Evolutionary conservation across 2,329 filamentous ascomycete species (phyloP).

Genomic region (Fusarium floridanum): DNA sequence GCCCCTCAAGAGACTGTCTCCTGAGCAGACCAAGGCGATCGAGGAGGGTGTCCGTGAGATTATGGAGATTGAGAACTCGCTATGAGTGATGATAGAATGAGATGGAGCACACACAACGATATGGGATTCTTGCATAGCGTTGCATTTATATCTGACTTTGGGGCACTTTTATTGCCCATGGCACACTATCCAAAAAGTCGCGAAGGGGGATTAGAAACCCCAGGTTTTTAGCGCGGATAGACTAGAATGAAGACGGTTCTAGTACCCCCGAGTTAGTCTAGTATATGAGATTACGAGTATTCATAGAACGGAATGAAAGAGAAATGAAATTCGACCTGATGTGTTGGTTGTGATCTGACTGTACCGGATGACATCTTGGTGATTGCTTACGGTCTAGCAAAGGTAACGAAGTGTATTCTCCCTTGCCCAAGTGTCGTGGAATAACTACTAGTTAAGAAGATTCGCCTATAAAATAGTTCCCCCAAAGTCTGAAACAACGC

Average conservation of each 20-base stretch:
- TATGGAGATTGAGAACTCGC: slow-evolving; percentile 73
- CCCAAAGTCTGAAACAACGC: background rate
- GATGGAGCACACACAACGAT: slow-evolving; percentile 3
- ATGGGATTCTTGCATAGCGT: slow-evolving; percentile 39
- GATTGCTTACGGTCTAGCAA: background rate
- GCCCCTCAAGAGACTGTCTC: slow-evolving; percentile 76
- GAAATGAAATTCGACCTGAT: background rate
- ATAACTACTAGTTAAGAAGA: no score
- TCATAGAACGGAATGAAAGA: slow-evolving; percentile 29
- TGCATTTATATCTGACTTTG: slow-evolving; percentile 34
- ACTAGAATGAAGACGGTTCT: background rate
- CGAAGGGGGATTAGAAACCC: slow-evolving; percentile 3
- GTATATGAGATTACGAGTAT: slow-evolving; percentile 26
- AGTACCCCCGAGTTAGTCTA: slow-evolving; percentile 8
- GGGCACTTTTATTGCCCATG: slow-evolving; percentile 4
- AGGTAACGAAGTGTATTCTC: background rate
- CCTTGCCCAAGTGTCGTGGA: background rate
- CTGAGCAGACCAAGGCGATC: slow-evolving; percentile 66
- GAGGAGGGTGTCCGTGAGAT: slow-evolving; percentile 70
- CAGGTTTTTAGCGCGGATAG: background rate
- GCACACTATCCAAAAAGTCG: slow-evolving; percentile 15
- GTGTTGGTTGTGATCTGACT: background rate
- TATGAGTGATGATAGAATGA: slow-evolving; percentile 50
- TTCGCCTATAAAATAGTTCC: background rate
- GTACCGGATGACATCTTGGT: background rate